Conservation (phyloP, 23 red algal genomes). For the Cyanidiococcus yangmingshanensis region DNA sequence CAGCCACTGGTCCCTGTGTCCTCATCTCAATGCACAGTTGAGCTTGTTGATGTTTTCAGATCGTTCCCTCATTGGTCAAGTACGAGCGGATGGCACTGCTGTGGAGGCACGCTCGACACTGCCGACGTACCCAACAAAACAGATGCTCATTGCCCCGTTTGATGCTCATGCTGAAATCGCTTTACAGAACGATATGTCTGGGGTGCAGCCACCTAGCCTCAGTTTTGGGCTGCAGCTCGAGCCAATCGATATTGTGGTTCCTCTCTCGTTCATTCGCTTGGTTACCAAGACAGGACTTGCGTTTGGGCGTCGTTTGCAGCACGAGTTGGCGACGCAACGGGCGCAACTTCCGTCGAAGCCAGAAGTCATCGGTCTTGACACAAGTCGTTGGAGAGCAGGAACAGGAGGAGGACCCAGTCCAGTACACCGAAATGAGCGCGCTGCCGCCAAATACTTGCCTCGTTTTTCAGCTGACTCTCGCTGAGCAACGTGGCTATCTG, state of each 20-base stretch:
- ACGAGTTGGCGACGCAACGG: background rate
- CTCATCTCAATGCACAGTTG: background rate
- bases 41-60: background rate
- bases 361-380: too few relatives aligned
- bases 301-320: background rate
- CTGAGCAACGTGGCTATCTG: background rate
- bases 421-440: background rate
- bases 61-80: background rate
- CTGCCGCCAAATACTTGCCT: background rate
- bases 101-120: background rate
- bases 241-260: slow-evolving; percentile 2
- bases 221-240: background rate
- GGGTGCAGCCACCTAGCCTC: background rate
- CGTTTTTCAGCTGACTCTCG: background rate
- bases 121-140: background rate
- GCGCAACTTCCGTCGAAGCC: too few relatives aligned
- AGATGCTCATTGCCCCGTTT: background rate
- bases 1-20: background rate
- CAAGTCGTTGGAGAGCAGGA: background rate
- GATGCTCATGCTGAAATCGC: background rate
- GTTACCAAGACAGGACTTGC: background rate
- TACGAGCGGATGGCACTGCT: background rate
- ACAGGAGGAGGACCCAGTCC: background rate
- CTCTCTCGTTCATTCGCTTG: background rate
- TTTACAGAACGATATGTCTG: background rate